Evolutionary conservation across 345 rosid genomes (phyloP), one percentile per base, ranked within the genome.

Genomic region (Kernera saxatilis): DNA sequence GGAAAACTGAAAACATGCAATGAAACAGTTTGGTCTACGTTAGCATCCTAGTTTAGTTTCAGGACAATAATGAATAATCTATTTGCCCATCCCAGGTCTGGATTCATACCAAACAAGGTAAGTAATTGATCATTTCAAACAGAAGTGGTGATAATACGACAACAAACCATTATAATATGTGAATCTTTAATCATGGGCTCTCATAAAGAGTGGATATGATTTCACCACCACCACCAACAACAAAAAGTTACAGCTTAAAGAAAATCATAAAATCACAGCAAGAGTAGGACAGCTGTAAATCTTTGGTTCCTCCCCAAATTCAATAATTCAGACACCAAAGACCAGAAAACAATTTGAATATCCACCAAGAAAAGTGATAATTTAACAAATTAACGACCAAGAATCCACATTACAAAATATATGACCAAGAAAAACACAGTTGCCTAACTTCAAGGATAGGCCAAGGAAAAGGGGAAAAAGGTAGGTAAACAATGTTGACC

Each of bases 401-500:
- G 18, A 74, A 67, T 54, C 53, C 30, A 58, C 27, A 51, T 60
- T 58, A 50, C 25, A 39, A 21, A 74, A 65, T 21, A 58, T 29
- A 74, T 39, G 52, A 58, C 39, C 54, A 21, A 45, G 69, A 74
- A 57, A 73, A 45, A 64, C 61, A 74, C 27, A 57, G 40, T 62
- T 54, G 49, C 64, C 71, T 15, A 78, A 69, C 73, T 68, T 73
- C 27, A 8, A 51, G 27, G 15, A 40, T 21, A 40, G 2, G 32
- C 64, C 12, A 32, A 50, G 45, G 17, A 30, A 58, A 53, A 55
- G n/a, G n/a, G n/a, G n/a, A n/a, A 44, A 60, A 54, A 33, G 53
- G 69, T 55, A 45, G 77, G 83, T 63, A 57, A 53, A 45, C 25
- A 52, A 72, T 74, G 77, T 69, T 67, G 82, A 80, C 82, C 75